Evolutionary conservation across 2,329 filamentous ascomycete genomes (phyloP).

Genomic region (Colletotrichum sp.): DNA sequence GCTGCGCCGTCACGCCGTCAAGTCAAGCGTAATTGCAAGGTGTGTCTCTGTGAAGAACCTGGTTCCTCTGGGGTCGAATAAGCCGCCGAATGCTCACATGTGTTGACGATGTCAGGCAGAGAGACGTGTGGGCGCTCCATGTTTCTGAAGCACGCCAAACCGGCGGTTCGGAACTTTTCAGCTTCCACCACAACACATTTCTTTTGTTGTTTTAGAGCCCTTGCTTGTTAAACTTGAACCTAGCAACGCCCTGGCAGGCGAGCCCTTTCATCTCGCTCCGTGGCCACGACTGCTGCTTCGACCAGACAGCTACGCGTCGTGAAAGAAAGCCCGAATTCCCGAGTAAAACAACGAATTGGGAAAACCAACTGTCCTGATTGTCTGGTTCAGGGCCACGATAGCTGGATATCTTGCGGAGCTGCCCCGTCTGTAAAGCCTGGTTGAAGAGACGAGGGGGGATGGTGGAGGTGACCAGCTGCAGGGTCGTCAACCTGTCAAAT

Average conservation of each 20-base stretch:
- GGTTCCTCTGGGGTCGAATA: not conserved
- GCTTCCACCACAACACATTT: not conserved
- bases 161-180: not conserved
- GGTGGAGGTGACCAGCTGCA: not conserved
- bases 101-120: not conserved
- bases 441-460: not conserved
- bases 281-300: not conserved
- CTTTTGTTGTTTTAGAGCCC: not conserved
- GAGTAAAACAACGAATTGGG: not conserved
- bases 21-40: not conserved
- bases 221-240: not conserved
- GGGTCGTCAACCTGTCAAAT: slow-evolving; percentile 4
- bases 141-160: not conserved
- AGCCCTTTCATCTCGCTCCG: not conserved
- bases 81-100: not conserved
- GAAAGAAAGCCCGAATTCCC: not conserved
- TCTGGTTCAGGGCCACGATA: not conserved
- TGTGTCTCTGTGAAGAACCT: not conserved
- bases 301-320: not conserved
- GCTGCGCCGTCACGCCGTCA: not conserved
- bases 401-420: not conserved
- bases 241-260: not conserved
- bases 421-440: not conserved
- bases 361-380: not conserved
- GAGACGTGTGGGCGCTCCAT: not conserved